These are phyloP conservation scores for Taxawa tesnikishii DNA, from an alignment of 2,329 filamentous ascomycete genomes.

Conservation along the genomic window DNA sequence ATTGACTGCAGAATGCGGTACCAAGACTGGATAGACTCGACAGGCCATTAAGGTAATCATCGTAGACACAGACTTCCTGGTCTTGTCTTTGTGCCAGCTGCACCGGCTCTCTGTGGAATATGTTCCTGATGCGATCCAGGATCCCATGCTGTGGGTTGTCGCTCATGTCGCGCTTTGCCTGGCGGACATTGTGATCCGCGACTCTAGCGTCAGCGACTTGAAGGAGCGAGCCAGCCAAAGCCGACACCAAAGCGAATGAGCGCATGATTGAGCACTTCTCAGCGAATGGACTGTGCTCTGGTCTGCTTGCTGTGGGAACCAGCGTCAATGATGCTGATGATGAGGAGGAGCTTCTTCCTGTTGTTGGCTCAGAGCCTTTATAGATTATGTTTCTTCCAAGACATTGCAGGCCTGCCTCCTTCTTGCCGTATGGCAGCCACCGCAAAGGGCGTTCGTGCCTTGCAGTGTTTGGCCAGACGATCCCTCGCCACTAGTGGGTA, in stretches of 20 bases:
- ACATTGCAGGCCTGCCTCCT: conserved; percentile 9
- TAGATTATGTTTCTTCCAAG: conserved; percentile 7
- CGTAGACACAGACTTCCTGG: conserved; percentile 13
- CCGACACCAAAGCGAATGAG: conserved; percentile 6
- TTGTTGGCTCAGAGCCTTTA: conserved; percentile 11
- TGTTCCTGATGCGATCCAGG: conserved; percentile 11
- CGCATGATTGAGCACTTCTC: conserved; percentile 9
- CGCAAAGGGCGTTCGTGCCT: conserved; percentile 11
- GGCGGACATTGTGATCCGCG: conserved; percentile 8
- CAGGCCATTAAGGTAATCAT: too few relatives aligned
- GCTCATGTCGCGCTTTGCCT: conserved; percentile 10
- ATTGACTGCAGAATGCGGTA: conserved; percentile 7
- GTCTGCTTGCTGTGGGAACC: conserved; percentile 1
- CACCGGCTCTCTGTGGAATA: conserved; percentile 11
- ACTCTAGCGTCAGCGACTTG: conserved; percentile 13
- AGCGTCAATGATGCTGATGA: too few relatives aligned
- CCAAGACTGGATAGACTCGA: too few relatives aligned
- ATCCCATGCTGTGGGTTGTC: conserved; percentile 7
- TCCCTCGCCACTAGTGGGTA: conserved; percentile 6
- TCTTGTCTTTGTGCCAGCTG: conserved; percentile 9
- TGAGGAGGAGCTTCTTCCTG: too few relatives aligned
- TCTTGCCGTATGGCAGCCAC: conserved; percentile 8
- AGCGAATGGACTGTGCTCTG: conserved; percentile 6
- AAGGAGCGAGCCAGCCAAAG: conserved; percentile 10
- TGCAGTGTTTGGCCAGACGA: conserved; percentile 14